These are phyloP conservation scores for Apophysomyces elegans DNA, from an alignment of 371 early-diverging fungal genomes.

Conservation along the genomic window DNA sequence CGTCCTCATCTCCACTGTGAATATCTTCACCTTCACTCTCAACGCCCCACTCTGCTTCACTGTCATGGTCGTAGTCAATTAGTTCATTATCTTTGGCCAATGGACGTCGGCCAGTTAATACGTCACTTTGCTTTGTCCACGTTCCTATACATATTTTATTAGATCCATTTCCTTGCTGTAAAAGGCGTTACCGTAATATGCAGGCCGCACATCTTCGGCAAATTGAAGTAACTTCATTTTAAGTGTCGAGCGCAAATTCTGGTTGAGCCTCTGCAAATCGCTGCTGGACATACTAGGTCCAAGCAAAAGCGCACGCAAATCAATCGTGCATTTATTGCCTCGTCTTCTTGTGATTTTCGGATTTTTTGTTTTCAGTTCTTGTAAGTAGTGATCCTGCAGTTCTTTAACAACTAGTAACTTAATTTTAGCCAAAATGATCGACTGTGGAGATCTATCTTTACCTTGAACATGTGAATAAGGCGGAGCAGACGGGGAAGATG, in stretches of 20 bases:
- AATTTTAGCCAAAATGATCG: not conserved
- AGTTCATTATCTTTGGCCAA: constrained; percentile 63
- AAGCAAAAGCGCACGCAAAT: constrained; percentile 23
- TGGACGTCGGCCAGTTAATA: constrained; percentile 62
- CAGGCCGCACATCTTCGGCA: constrained; percentile 73
- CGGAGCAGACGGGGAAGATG: not conserved
- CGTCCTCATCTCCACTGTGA: constrained; percentile 79
- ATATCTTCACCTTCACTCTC: constrained; percentile 91
- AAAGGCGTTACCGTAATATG: constrained; percentile 68
- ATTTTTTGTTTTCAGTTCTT: constrained; percentile 8
- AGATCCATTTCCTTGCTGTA: not conserved
- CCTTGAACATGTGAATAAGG: constrained; percentile 8
- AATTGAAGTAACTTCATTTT: constrained; percentile 78
- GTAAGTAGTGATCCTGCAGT: constrained; percentile 19
- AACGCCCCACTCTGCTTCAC: constrained; percentile 91
- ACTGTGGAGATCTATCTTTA: not conserved
- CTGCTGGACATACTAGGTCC: constrained; percentile 26
- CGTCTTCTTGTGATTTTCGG: constrained; percentile 18
- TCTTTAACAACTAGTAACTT: constrained; percentile 14
- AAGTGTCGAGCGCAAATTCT: constrained; percentile 39
- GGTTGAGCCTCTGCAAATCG: constrained; percentile 20
- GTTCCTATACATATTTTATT: constrained; percentile 55
- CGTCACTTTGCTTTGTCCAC: constrained; percentile 69
- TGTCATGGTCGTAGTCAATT: constrained; percentile 86
- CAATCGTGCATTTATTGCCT: constrained; percentile 22